A percentile compares a stretch with the other conserved stretches of the same genome.
These are phyloP conservation scores for Carex scoparia DNA, from an alignment of 176 grass and related monocot genomes.

Conservation along the genomic window DNA sequence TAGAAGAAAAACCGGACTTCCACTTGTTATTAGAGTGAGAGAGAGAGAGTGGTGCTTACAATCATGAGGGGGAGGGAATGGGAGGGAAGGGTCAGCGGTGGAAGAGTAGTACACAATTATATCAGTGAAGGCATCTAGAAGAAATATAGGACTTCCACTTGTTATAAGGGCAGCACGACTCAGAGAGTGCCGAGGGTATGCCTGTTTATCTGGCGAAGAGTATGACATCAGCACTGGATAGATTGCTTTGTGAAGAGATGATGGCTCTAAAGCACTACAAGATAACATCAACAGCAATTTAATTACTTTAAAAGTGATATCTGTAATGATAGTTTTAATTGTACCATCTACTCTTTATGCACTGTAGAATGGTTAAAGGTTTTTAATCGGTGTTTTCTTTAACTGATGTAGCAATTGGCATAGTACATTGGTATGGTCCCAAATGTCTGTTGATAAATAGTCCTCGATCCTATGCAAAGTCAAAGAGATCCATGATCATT, in stretches of 20 bases:
- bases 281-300: slow-evolving; percentile 25
- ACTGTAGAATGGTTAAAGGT: background rate
- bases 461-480: background rate
- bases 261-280: slow-evolving; percentile 69
- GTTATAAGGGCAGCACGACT: slow-evolving; percentile 78
- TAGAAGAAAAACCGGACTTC: background rate
- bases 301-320: slow-evolving; percentile 21
- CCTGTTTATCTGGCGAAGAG: slow-evolving; percentile 81
- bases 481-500: background rate
- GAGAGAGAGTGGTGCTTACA: slow-evolving; percentile 48
- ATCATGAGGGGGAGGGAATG: slow-evolving; percentile 89
- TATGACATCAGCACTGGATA: slow-evolving; percentile 79
- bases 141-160: slow-evolving; percentile 89
- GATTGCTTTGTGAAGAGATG: slow-evolving; percentile 67
- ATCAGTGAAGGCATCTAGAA: slow-evolving; percentile 89
- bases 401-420: background rate
- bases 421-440: background rate
- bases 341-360: background rate
- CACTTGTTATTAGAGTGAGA: background rate
- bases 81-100: slow-evolving; percentile 64
- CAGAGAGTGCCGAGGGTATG: slow-evolving; percentile 80
- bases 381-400: background rate
- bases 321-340: slow-evolving; percentile 9
- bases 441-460: background rate
- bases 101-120: slow-evolving; percentile 73